Conservation (phyloP, 2,329 filamentous ascomycete species). For the Fusarium sp. region DNA sequence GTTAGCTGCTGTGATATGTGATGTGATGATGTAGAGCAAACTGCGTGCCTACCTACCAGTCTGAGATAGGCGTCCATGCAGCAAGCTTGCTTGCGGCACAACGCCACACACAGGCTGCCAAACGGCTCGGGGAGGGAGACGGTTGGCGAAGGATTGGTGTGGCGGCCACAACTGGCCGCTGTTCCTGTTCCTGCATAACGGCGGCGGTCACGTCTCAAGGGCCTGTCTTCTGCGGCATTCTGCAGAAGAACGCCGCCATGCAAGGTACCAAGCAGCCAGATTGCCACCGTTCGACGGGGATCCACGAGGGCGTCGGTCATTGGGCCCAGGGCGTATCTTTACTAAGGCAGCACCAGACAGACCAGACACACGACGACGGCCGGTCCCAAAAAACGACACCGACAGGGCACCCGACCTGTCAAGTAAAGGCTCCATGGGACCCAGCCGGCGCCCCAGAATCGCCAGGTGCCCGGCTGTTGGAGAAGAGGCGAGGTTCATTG, state of each 20-base stretch:
- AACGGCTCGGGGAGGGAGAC: background rate
- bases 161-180: conserved; percentile 34
- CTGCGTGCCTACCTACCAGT: conserved; percentile 17
- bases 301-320: conserved; percentile 22
- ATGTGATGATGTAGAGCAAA: conserved; percentile 15
- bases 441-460: conserved; percentile 23
- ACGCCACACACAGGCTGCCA: conserved; percentile 15
- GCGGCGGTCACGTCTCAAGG: conserved; percentile 34
- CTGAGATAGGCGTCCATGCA: conserved; percentile 16
- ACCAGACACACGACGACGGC: background rate
- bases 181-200: conserved; percentile 45
- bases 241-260: conserved; percentile 39
- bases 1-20: conserved; percentile 10
- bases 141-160: conserved; percentile 26
- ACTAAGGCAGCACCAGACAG: conserved; percentile 19
- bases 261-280: conserved; percentile 40
- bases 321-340: conserved; percentile 13
- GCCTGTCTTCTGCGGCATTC: conserved; percentile 24
- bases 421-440: conserved; percentile 12
- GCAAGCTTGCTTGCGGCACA: conserved; percentile 16
- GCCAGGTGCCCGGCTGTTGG: conserved; percentile 27
- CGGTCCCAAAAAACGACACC: conserved; percentile 26
- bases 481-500: conserved; percentile 13
- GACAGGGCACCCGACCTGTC: conserved; percentile 22
- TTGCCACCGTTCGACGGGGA: conserved; percentile 24